These are phyloP conservation scores for Melanopsichium pennsylvanicum DNA, from an alignment of 1,284 basidiomycete genomes.

Conservation along the genomic window DNA sequence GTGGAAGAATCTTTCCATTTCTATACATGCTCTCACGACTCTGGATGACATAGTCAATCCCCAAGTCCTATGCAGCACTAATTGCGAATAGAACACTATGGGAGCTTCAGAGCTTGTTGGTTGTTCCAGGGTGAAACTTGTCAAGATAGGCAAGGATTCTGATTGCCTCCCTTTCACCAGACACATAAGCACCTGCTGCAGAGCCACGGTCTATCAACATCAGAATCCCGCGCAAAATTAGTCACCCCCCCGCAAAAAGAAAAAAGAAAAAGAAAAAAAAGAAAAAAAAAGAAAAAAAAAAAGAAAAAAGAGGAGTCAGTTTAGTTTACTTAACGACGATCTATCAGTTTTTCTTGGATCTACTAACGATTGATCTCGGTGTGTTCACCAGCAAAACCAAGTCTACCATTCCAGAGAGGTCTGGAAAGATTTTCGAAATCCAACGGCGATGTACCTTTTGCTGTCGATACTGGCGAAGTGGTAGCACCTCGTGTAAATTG, in stretches of 20 bases:
- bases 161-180: conserved; percentile 67
- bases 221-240: too few relatives aligned
- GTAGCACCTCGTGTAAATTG: conserved; percentile 69
- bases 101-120: conserved; percentile 29
- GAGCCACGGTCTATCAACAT: conserved; percentile 62
- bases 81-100: too few relatives aligned
- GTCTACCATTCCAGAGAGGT: conserved; percentile 67
- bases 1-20: too few relatives aligned
- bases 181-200: conserved; percentile 68
- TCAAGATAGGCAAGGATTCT: conserved; percentile 37
- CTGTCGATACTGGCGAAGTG: conserved; percentile 68
- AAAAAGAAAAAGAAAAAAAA: too few relatives aligned
- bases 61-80: too few relatives aligned
- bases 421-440: conserved; percentile 68
- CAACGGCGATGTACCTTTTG: conserved; percentile 66
- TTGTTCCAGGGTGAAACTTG: conserved; percentile 23
- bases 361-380: conserved; percentile 68
- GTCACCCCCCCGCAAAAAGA: too few relatives aligned
- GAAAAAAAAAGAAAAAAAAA: too few relatives aligned
- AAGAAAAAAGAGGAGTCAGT: too few relatives aligned
- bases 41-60: too few relatives aligned
- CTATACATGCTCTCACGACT: too few relatives aligned
- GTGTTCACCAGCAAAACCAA: conserved; percentile 71
- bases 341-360: too few relatives aligned
- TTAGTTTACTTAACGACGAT: too few relatives aligned